phyloP scores from a whole-genome alignment of 352 stramenopile genomes.

The Globisporangium radiosum region DNA sequence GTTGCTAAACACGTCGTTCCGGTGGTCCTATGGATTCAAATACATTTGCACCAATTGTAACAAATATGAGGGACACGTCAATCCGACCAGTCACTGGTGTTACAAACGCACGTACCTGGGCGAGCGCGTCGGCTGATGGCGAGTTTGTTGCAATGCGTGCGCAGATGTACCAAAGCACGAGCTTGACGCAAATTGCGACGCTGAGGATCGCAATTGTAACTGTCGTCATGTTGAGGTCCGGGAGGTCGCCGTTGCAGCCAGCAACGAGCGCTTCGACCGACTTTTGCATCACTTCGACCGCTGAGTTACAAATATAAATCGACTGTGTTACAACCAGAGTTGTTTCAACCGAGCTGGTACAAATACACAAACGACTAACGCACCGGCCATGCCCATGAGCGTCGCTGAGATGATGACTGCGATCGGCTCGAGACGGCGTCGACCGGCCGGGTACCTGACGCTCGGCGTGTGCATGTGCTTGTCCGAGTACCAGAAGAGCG shows the following conservation, averaged over 20 bases:
- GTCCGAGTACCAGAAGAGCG: conserved; percentile 93
- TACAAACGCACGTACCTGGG: conserved; percentile 33
- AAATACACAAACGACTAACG: not conserved
- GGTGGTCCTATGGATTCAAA: conserved; percentile 85
- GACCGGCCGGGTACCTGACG: conserved; percentile 92
- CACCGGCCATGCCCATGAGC: conserved; percentile 94
- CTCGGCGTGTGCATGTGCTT: conserved; percentile 84
- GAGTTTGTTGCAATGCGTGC: conserved; percentile 56
- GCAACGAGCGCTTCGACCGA: conserved; percentile 75
- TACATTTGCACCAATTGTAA: not conserved
- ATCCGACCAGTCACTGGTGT: too few relatives aligned
- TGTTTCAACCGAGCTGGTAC: not conserved
- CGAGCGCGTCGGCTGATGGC: conserved; percentile 62
- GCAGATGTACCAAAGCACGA: conserved; percentile 79
- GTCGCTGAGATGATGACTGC: conserved; percentile 94
- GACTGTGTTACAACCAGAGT: not conserved
- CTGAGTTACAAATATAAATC: conserved; percentile 11
- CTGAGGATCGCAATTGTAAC: conserved; percentile 65
- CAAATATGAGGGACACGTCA: not conserved
- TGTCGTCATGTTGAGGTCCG: conserved; percentile 59
- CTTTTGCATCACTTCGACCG: conserved; percentile 94
- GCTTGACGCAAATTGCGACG: conserved; percentile 74
- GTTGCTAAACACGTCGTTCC: conserved; percentile 96
- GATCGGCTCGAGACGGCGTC: conserved; percentile 90
- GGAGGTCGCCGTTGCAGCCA: conserved; percentile 52